A percentile compares a stretch with the other conserved stretches of the same genome.
phyloP scores from a whole-genome alignment of 768 basidiomycete genomes.

The Gloeopeniophorella convolvens region DNA sequence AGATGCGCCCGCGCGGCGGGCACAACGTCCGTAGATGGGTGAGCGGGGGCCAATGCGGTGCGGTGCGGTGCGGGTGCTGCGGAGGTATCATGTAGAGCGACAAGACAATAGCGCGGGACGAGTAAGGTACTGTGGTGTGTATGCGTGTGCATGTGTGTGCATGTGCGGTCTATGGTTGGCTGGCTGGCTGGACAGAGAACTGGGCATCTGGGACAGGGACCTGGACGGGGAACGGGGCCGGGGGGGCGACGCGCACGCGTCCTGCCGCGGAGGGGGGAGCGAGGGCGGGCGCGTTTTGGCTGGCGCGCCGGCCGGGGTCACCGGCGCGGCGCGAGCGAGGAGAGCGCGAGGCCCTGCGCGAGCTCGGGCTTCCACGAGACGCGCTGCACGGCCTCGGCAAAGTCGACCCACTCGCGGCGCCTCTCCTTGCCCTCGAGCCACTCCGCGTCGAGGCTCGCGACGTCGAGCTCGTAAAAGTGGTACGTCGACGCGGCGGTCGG shows the following conservation, averaged over 20 bases:
- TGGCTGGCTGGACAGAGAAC: too few relatives aligned
- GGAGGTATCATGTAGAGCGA: constrained; percentile 19
- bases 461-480: constrained; percentile 89
- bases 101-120: constrained; percentile 14
- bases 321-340: constrained; percentile 58
- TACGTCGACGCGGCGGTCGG: constrained; percentile 73
- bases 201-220: constrained; percentile 16
- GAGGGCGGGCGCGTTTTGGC: not conserved
- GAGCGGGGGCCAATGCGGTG: constrained; percentile 9
- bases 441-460: constrained; percentile 63
- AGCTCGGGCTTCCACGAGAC: constrained; percentile 85
- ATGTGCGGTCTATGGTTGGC: too few relatives aligned
- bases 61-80: constrained; percentile 7
- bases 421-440: constrained; percentile 82
- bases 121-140: constrained; percentile 20
- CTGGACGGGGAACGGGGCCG: not conserved
- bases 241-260: not conserved
- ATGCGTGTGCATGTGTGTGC: too few relatives aligned
- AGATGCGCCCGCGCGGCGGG: constrained; percentile 4
- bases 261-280: not conserved
- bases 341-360: constrained; percentile 65
- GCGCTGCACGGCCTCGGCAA: constrained; percentile 67
- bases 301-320: constrained; percentile 22
- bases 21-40: too few relatives aligned
- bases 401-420: constrained; percentile 83